phyloP scores from a whole-genome alignment of 257 asterid species.

The Paraleonurus japonicus region DNA sequence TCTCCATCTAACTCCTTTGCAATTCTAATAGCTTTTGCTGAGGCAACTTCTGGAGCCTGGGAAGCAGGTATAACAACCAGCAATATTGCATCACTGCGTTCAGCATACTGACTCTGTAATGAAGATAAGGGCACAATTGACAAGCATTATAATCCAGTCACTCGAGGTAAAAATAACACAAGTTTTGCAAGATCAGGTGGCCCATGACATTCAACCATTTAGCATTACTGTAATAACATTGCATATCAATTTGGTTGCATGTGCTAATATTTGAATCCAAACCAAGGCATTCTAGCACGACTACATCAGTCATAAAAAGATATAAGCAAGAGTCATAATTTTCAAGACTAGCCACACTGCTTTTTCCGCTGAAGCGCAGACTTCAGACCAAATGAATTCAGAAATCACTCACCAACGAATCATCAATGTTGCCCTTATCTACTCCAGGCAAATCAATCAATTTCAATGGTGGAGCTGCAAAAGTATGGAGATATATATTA shows the following conservation, averaged over 20 bases:
- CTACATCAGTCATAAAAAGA: slow-evolving; percentile 1
- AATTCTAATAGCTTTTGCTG: slow-evolving; percentile 87
- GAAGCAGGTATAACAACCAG: slow-evolving; percentile 86
- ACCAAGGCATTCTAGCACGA: neutral
- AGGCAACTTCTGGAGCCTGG: slow-evolving; percentile 92
- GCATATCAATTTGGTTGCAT: neutral
- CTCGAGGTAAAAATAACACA: neutral
- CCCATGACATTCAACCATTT: neutral
- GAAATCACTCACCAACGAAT: slow-evolving; percentile 76
- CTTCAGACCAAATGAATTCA: slow-evolving; percentile 4
- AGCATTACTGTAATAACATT: neutral
- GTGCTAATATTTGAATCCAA: neutral
- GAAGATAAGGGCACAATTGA: slow-evolving; percentile 11
- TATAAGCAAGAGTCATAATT: neutral
- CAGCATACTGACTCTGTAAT: slow-evolving; percentile 80
- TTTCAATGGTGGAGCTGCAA: slow-evolving; percentile 88
- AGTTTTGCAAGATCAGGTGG: slow-evolving; percentile 10
- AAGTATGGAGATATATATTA: slow-evolving; percentile 26
- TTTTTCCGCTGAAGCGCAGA: neutral
- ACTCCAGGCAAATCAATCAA: slow-evolving; percentile 97
- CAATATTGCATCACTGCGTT: slow-evolving; percentile 89
- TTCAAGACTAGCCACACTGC: neutral
- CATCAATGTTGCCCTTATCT: slow-evolving; percentile 86
- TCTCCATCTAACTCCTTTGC: slow-evolving; percentile 97
- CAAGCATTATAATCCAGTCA: neutral